Conservation (phyloP, 495 filamentous ascomycete species). For the Lichenothelia convexa region DNA sequence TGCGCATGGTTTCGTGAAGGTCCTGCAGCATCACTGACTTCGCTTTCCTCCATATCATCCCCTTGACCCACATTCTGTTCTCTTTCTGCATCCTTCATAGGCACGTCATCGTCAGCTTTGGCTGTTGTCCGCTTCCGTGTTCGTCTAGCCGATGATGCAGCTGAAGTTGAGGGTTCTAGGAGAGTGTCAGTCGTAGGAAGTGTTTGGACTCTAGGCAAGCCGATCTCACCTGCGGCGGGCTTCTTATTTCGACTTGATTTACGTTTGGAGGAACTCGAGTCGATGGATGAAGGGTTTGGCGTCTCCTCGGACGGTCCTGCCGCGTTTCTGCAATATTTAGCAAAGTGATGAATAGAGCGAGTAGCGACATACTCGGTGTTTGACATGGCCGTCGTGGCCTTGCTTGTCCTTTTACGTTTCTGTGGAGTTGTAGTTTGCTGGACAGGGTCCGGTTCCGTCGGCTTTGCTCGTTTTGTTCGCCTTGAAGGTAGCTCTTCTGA, state of each 20-base stretch:
- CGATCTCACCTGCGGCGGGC: conserved; percentile 23
- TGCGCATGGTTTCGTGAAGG: conserved; percentile 33
- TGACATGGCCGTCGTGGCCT: conserved; percentile 57
- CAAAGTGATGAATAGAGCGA: neutral
- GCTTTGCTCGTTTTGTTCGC: conserved; percentile 11
- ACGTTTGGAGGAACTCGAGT: conserved; percentile 40
- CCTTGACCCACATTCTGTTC: conserved; percentile 29
- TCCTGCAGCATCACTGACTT: conserved; percentile 31
- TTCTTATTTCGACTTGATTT: conserved; percentile 49
- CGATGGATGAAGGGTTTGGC: conserved; percentile 11
- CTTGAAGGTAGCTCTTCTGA: conserved; percentile 3
- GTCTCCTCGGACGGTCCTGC: conserved; percentile 20
- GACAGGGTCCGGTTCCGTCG: conserved; percentile 5
- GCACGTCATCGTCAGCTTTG: conserved; percentile 15
- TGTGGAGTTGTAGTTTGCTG: conserved; percentile 7
- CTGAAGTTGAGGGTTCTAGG: conserved; percentile 15
- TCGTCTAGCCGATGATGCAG: conserved; percentile 25
- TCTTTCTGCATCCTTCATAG: conserved; percentile 31
- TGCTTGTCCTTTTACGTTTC: conserved; percentile 32
- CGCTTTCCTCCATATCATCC: conserved; percentile 20
- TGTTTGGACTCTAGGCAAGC: conserved; percentile 12
- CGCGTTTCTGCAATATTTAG: conserved; percentile 16
- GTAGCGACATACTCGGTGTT: conserved; percentile 51
- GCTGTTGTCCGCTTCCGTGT: conserved; percentile 28
- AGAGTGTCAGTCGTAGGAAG: conserved; percentile 15